Evolutionary conservation across 2,329 filamentous ascomycete species (phyloP).

Genomic region (Neospermospora avenae): DNA sequence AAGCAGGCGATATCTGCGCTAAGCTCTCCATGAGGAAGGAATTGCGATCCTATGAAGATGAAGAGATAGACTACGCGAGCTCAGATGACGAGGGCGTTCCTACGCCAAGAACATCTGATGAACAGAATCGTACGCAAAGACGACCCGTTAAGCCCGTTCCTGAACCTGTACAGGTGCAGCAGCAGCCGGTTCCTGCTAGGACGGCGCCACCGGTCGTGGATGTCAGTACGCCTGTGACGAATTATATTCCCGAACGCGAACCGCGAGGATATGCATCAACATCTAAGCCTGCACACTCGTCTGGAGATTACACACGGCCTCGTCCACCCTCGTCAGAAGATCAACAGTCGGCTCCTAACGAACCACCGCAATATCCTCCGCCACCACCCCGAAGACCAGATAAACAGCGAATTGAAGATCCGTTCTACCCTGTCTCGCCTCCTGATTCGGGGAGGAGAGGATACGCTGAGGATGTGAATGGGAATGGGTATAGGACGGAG

Average conservation of each 20-base stretch:
- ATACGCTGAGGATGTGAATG: constrained; percentile 2
- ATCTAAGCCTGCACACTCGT: not conserved
- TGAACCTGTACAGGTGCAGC: not conserved
- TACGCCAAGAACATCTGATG: not conserved
- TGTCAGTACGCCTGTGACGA: not conserved
- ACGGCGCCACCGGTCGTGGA: not conserved
- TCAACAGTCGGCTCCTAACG: not conserved
- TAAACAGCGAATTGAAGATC: constrained; percentile 2
- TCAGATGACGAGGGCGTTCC: constrained; percentile 4
- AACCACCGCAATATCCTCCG: constrained; percentile 4
- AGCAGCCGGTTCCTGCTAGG: not conserved
- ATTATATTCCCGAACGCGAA: not conserved
- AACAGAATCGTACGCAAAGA: constrained; percentile 1
- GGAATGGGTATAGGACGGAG: not conserved
- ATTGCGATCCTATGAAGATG: constrained; percentile 7
- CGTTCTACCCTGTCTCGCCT: not conserved
- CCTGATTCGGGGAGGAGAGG: not conserved
- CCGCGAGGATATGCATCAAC: not conserved
- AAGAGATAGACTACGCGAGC: not conserved
- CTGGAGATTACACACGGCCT: too few relatives aligned
- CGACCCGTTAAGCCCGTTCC: not conserved
- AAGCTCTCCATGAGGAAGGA: constrained; percentile 16
- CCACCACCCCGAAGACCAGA: not conserved
- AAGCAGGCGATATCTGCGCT: constrained; percentile 15
- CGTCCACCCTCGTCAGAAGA: too few relatives aligned